phyloP scores from a whole-genome alignment of 495 filamentous ascomycete genomes.

The Lophiotrema nucula region DNA sequence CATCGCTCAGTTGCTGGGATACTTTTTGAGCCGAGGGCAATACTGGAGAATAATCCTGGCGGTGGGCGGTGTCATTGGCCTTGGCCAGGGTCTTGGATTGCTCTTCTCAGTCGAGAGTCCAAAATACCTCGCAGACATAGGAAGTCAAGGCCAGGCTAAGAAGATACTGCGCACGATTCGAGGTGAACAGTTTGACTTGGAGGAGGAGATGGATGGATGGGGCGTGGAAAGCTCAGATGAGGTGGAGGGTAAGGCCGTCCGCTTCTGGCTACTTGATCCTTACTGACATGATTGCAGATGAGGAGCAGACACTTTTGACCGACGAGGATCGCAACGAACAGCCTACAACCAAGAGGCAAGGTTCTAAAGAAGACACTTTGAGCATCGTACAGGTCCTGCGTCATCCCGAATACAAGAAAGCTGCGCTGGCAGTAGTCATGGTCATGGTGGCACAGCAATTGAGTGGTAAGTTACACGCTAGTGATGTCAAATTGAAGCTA shows the following conservation, averaged over 20 bases:
- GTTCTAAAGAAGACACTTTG: slow-evolving; percentile 48
- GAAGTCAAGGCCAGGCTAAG: slow-evolving; percentile 59
- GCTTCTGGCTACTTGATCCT: not conserved
- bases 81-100: slow-evolving; percentile 64
- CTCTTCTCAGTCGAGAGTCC: slow-evolving; percentile 79
- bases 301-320: slow-evolving; percentile 41
- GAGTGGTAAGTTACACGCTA: slow-evolving; percentile 40
- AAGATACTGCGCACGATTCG: slow-evolving; percentile 70
- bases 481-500: not conserved
- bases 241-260: slow-evolving; percentile 26
- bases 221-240: slow-evolving; percentile 26
- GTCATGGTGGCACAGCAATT: slow-evolving; percentile 94
- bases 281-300: slow-evolving; percentile 30
- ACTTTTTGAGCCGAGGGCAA: slow-evolving; percentile 73
- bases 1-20: slow-evolving; percentile 76
- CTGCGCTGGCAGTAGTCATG: slow-evolving; percentile 79
- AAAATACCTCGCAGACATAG: slow-evolving; percentile 73
- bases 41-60: slow-evolving; percentile 82
- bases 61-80: slow-evolving; percentile 66
- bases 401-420: slow-evolving; percentile 67
- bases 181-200: slow-evolving; percentile 65
- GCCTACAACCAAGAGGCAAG: slow-evolving; percentile 31
- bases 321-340: slow-evolving; percentile 26
- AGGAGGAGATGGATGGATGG: slow-evolving; percentile 67
- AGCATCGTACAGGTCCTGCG: slow-evolving; percentile 65